A percentile compares a stretch with the other conserved stretches of the same genome.
These are phyloP conservation scores for Selaginella tamariscina DNA, from an alignment of 75 land plant genomes.

Conservation along the genomic window DNA sequence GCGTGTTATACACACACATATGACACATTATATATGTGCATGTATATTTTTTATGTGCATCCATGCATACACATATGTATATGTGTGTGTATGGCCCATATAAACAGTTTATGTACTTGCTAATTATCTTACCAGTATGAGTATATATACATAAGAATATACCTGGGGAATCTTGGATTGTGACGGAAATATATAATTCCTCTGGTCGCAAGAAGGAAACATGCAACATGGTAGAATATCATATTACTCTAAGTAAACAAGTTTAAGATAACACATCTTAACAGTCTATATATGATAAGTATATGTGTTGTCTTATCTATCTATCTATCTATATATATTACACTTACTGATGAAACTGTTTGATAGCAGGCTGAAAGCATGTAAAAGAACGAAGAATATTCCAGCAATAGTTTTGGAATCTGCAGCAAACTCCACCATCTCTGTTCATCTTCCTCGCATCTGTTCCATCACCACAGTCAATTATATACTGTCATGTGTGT, in stretches of 20 bases:
- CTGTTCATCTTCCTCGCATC: too few relatives aligned
- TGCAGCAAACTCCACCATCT: neutral
- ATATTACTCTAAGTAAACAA: neutral
- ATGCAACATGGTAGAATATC: conserved; percentile 53
- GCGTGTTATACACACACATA: too few relatives aligned
- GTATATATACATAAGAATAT: too few relatives aligned
- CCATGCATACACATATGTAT: conserved; percentile 35
- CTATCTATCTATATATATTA: too few relatives aligned
- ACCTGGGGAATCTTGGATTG: neutral
- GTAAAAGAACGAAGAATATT: conserved; percentile 34
- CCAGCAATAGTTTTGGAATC: conserved; percentile 24
- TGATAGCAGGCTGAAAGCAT: conserved; percentile 77
- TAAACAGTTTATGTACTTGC: conserved; percentile 58
- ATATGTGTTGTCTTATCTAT: too few relatives aligned
- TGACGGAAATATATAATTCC: conserved; percentile 36
- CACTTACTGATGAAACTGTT: conserved; percentile 89
- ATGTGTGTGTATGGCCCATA: conserved; percentile 37
- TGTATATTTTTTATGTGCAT: neutral
- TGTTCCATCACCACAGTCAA: too few relatives aligned
- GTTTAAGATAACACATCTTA: conserved; percentile 6
- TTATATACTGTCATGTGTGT: too few relatives aligned
- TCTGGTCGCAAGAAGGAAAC: conserved; percentile 59
- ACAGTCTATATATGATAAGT: conserved; percentile 8
- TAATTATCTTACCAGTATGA: conserved; percentile 63
- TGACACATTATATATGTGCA: too few relatives aligned